These are phyloP conservation scores for Lathyrus sativus DNA, from an alignment of 306 rosid species.

Conservation along the genomic window DNA sequence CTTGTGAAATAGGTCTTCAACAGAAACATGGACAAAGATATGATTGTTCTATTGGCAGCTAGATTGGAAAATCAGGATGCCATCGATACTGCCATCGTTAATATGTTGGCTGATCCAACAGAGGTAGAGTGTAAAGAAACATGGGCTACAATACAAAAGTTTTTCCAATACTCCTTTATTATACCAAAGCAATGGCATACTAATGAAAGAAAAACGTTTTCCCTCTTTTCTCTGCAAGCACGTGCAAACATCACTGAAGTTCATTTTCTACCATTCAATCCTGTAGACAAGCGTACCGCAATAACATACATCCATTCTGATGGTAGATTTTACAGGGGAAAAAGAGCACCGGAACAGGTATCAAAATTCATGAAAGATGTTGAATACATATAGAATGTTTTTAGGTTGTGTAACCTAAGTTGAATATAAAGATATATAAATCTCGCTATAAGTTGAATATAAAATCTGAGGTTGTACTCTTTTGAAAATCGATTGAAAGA, in stretches of 20 bases:
- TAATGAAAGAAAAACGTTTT: constrained; percentile 28
- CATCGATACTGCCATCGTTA: constrained; percentile 74
- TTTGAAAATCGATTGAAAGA: no score
- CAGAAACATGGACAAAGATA: constrained; percentile 69
- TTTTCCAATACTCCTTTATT: constrained; percentile 21
- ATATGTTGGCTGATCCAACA: constrained; percentile 84
- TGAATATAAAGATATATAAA: no score
- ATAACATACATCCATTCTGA: constrained; percentile 68
- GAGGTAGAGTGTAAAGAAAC: constrained; percentile 76
- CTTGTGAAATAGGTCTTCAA: no score
- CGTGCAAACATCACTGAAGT: constrained; percentile 74
- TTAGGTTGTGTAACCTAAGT: no score
- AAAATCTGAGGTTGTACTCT: no score
- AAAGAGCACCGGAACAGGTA: constrained; percentile 95
- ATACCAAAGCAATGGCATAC: constrained; percentile 17
- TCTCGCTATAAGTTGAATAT: no score
- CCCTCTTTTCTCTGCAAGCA: constrained; percentile 51
- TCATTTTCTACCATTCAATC: constrained; percentile 91
- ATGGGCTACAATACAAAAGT: neutral
- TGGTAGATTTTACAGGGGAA: constrained; percentile 73
- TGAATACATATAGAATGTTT: no score
- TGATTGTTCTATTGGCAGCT: constrained; percentile 61
- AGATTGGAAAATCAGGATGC: no score
- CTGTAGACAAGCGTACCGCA: constrained; percentile 90
- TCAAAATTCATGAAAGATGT: no score